A percentile compares a stretch with the other conserved stretches of the same genome.
Evolutionary conservation across 345 rosid species (phyloP).

Genomic region (Balakata baccata): DNA sequence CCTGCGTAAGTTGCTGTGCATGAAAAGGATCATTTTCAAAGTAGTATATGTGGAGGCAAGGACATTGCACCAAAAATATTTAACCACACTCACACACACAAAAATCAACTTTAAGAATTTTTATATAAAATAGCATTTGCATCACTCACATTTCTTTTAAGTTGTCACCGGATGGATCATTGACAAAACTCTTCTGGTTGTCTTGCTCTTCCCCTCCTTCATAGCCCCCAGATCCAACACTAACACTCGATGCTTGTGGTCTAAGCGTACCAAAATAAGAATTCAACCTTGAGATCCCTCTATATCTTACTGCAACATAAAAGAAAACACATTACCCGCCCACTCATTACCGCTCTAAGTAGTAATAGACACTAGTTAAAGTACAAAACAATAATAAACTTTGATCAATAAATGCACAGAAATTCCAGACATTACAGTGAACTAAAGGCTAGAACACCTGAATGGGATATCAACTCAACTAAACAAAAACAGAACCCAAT

Average conservation of each 20-base stretch:
- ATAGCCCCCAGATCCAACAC: slow-evolving; percentile 66
- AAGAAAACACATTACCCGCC: slow-evolving; percentile 13
- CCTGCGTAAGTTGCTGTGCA: not conserved
- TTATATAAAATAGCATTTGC: not conserved
- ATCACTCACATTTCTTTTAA: slow-evolving; percentile 59
- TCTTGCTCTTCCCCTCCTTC: slow-evolving; percentile 52
- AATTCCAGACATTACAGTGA: not conserved
- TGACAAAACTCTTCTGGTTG: slow-evolving; percentile 35
- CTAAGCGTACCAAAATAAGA: slow-evolving; percentile 32
- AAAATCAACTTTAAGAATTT: not conserved
- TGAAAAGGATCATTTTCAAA: not conserved
- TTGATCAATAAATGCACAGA: not conserved
- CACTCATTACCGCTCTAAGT: not conserved
- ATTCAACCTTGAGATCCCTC: slow-evolving; percentile 42
- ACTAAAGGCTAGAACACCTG: not conserved
- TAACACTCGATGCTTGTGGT: slow-evolving; percentile 62
- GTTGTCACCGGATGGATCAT: slow-evolving; percentile 37
- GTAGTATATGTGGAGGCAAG: not conserved
- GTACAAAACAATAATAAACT: not conserved
- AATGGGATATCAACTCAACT: slow-evolving; percentile 7
- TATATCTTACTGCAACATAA: slow-evolving; percentile 61
- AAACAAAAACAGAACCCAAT: not conserved
- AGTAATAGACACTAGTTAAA: not conserved
- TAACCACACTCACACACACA: not conserved
- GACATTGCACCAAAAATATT: not conserved